Evolutionary conservation across 2,329 filamentous ascomycete genomes (phyloP), one percentile per base, ranked within the genome.

Genomic region (Stagonosporopsis chrysanthemi): DNA sequence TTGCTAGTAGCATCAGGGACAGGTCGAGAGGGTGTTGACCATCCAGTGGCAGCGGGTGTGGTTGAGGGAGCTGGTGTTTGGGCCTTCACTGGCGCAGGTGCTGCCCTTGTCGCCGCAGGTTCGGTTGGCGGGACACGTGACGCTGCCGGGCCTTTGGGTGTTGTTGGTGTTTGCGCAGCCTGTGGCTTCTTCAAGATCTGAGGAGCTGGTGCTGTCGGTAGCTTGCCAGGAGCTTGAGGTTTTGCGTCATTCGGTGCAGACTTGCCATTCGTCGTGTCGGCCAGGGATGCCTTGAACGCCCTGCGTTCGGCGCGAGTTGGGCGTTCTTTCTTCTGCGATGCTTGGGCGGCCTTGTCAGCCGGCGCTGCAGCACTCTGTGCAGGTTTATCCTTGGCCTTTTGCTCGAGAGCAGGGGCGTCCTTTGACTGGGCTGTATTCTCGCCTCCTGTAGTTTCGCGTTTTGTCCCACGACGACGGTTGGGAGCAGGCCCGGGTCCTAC

Each of bases 401-500:
- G 65, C 9, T 71, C 71, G 7, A 57, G 44, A 15, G 70, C 46
- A 31, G 68, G 50, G 9, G 67, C 43, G 17, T 75, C 71, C 36
- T 74, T 72, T 40, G 64, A 55, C 50, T 61, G 69, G 2, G 67
- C 38, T 8, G 50, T 40, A 19, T 62, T 39, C 15, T 74, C 72
- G 43, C 63, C 60, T 31, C 66, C 41, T 29, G 65, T 66, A 28
- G 70, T 62, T 48, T 77, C 74, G 41, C 74, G 74, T 59, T 74
- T 80, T 56, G 71, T 73, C 15, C 75, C 75, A 33, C 77, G 73
- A 44, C 75, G 69, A 43, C 75, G 79, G 49, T 79, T 79, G n/a
- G 78, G 75, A 29, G 78, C 69, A 26, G 65, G 58, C 24, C 78
- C 78, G 23, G 64, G 60, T 28, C 78, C 78, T 14, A 88, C 77